These are phyloP conservation scores for Zea mays DNA, from an alignment of 176 grass and related monocot genomes.

Conservation along the genomic window Zm-B73-REFERENCE-NAM-5.0 NC_050100.1:57368501-57369000, in stretches of 20 bases:
- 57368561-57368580: constrained; percentile 30
- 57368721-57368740: constrained; percentile 45
- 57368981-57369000: constrained; percentile 12
- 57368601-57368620: constrained; percentile 36
- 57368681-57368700: constrained; percentile 37
- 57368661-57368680: constrained; percentile 45
- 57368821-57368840: constrained; percentile 49
- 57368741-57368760: constrained; percentile 32
- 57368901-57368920: constrained; percentile 22
- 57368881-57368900: constrained; percentile 24
- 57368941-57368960: constrained; percentile 29
- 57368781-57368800: constrained; percentile 23
- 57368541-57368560: constrained; percentile 26
- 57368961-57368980: constrained; percentile 34
- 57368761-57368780: constrained; percentile 33
- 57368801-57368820: constrained; percentile 43
- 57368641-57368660: constrained; percentile 22
- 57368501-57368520: constrained; percentile 37
- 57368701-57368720: constrained; percentile 38
- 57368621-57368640: constrained; percentile 31
- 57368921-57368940: constrained; percentile 28
- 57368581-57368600: constrained; percentile 37
- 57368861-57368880: constrained; percentile 31
- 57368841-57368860: constrained; percentile 36
- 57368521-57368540: constrained; percentile 32